phyloP scores from a whole-genome alignment of 2,329 filamentous ascomycete genomes.

The Bipolaris victoriae region DNA sequence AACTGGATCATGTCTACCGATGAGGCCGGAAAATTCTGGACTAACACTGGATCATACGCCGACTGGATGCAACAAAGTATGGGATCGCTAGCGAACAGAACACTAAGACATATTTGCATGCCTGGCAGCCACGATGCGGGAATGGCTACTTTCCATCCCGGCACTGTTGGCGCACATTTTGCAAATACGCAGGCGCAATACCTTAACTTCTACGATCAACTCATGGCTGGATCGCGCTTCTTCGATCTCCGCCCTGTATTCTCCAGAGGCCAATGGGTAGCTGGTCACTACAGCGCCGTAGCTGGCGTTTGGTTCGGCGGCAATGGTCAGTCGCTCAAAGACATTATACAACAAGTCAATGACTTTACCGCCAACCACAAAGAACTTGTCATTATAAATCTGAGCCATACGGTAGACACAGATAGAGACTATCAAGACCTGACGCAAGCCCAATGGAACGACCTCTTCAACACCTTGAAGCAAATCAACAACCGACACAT shows the following conservation, averaged over 20 bases:
- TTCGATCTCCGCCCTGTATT: conserved; percentile 58
- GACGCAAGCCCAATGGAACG: conserved; percentile 48
- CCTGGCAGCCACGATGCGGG: conserved; percentile 59
- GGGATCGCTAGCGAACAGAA: conserved; percentile 48
- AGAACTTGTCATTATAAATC: conserved; percentile 56
- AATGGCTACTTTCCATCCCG: conserved; percentile 53
- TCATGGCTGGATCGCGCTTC: conserved; percentile 55
- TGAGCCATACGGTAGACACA: conserved; percentile 56
- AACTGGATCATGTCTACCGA: conserved; percentile 49
- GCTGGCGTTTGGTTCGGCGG: conserved; percentile 52
- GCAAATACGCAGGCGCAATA: conserved; percentile 56
- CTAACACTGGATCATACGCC: conserved; percentile 43
- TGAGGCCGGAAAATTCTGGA: conserved; percentile 44
- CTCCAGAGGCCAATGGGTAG: conserved; percentile 50
- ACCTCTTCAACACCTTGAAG: conserved; percentile 53
- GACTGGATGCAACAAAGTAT: conserved; percentile 53
- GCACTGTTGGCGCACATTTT: conserved; percentile 49
- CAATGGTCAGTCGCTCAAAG: conserved; percentile 53
- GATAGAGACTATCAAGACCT: conserved; percentile 50
- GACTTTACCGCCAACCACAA: conserved; percentile 53
- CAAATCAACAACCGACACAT: conserved; percentile 51
- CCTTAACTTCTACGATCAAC: conserved; percentile 54
- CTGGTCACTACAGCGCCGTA: conserved; percentile 51
- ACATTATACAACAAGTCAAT: conserved; percentile 55
- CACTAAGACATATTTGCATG: conserved; percentile 55